Evolutionary conservation across 495 filamentous ascomycete species (phyloP).

Genomic region (Penicillium malachiteum): DNA sequence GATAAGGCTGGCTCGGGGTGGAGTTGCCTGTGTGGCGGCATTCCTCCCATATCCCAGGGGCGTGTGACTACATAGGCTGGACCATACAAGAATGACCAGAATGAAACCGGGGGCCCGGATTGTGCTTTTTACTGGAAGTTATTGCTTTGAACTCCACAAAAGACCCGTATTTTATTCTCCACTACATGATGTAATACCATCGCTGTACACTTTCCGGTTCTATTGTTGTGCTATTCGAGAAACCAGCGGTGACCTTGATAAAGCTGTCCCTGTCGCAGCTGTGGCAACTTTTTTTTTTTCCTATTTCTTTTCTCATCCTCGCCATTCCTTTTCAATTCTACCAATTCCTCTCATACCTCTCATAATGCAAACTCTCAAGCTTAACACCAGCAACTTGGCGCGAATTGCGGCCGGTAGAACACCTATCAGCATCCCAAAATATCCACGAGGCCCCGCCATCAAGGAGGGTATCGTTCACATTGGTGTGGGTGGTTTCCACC

Average conservation of each 20-base stretch:
- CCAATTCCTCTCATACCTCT: not conserved
- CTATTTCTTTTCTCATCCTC: not conserved
- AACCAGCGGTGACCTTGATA: not conserved
- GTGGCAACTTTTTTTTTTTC: not conserved
- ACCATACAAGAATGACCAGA: not conserved
- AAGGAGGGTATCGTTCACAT: conserved; percentile 53
- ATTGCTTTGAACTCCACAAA: not conserved
- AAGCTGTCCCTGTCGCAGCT: not conserved
- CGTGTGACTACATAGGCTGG: too few species aligned
- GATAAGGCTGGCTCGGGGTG: not conserved
- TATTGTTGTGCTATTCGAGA: not conserved
- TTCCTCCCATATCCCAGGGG: not conserved
- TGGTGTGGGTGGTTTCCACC: conserved; percentile 51
- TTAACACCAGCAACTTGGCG: conserved; percentile 39
- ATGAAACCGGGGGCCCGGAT: not conserved
- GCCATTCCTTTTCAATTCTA: not conserved
- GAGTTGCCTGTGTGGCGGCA: not conserved
- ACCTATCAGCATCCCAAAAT: conserved; percentile 35
- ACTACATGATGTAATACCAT: not conserved
- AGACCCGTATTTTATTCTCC: not conserved
- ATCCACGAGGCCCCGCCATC: conserved; percentile 37
- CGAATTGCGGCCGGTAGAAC: conserved; percentile 32
- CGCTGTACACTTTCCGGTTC: not conserved
- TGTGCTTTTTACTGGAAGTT: not conserved
- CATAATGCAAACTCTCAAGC: conserved; percentile 41